These are phyloP conservation scores for Phytophthora kernoviae DNA, from an alignment of 352 stramenopile species.

Conservation along the genomic window DNA sequence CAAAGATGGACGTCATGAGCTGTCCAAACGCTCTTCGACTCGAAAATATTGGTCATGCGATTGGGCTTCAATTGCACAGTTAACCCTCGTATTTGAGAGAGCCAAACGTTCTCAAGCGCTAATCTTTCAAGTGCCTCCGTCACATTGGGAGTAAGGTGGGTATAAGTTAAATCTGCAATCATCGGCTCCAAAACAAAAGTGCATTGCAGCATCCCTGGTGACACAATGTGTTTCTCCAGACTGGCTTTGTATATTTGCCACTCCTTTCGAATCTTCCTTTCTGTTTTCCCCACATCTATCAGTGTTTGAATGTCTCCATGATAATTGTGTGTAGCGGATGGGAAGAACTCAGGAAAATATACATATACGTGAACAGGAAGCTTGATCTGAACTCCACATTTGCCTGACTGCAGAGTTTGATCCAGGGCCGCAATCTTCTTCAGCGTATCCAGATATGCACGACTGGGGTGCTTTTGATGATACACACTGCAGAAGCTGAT, in stretches of 20 bases:
- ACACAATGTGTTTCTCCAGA: not conserved
- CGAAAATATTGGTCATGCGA: too few species aligned
- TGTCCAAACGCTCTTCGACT: not conserved
- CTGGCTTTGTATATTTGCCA: not conserved
- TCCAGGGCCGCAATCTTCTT: conserved; percentile 10
- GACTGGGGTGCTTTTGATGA: conserved; percentile 8
- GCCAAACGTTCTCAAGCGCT: not conserved
- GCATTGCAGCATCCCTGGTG: not conserved
- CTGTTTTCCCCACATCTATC: not conserved
- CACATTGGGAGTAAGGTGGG: not conserved
- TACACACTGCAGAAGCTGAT: not conserved
- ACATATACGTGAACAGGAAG: conserved; percentile 13
- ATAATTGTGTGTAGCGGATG: too few species aligned
- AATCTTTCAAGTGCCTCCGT: not conserved
- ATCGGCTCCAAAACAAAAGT: not conserved
- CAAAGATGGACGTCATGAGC: not conserved
- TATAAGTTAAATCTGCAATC: not conserved
- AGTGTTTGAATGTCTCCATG: not conserved
- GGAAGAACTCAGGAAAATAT: too few species aligned
- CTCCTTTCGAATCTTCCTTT: not conserved
- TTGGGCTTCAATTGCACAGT: too few species aligned
- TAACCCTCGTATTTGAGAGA: not conserved
- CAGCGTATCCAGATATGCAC: conserved; percentile 7
- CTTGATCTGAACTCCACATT: conserved; percentile 9
- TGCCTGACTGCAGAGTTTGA: not conserved